phyloP scores from a whole-genome alignment of 768 basidiomycete genomes.

The Leucosporidium yakuticum region DNA sequence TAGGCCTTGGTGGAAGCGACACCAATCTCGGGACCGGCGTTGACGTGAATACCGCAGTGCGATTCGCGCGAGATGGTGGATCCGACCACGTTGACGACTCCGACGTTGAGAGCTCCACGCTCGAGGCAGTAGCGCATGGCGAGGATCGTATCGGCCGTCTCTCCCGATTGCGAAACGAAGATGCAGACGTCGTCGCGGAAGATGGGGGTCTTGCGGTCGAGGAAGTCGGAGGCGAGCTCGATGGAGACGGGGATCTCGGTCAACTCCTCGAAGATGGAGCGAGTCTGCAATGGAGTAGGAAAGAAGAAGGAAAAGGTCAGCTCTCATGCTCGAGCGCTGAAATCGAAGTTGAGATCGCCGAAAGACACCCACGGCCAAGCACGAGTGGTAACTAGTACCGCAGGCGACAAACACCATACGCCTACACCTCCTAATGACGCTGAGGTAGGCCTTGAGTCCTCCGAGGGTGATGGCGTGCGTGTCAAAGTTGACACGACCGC shows the following conservation, averaged over 20 bases:
- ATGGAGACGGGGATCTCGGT: conserved; percentile 98
- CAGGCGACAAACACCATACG: conserved; percentile 97
- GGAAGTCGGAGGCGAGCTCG: conserved; percentile 94
- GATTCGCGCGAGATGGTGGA: conserved; percentile 88
- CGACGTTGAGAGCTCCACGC: conserved; percentile 89
- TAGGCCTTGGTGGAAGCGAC: conserved; percentile 90
- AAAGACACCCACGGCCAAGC: conserved; percentile 56
- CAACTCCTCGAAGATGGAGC: conserved; percentile 96
- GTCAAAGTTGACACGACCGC: conserved; percentile 99
- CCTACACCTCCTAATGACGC: conserved; percentile 88
- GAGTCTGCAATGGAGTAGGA: conserved; percentile 49
- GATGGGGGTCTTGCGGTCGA: conserved; percentile 98
- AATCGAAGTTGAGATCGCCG: background rate
- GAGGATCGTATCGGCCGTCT: conserved; percentile 96
- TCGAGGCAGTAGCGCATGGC: conserved; percentile 94
- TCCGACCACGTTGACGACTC: conserved; percentile 94
- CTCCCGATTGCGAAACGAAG: conserved; percentile 94
- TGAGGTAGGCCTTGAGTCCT: conserved; percentile 88
- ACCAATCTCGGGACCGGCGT: conserved; percentile 97
- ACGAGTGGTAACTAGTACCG: conserved; percentile 96
- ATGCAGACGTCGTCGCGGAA: conserved; percentile 97
- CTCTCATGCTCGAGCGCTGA: background rate
- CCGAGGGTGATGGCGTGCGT: conserved; percentile 83
- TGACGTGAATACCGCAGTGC: conserved; percentile 99
- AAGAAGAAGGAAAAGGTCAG: background rate